Conservation (phyloP, 1,139 yeast genomes). For the Sugiyamaella sp. region DNA sequence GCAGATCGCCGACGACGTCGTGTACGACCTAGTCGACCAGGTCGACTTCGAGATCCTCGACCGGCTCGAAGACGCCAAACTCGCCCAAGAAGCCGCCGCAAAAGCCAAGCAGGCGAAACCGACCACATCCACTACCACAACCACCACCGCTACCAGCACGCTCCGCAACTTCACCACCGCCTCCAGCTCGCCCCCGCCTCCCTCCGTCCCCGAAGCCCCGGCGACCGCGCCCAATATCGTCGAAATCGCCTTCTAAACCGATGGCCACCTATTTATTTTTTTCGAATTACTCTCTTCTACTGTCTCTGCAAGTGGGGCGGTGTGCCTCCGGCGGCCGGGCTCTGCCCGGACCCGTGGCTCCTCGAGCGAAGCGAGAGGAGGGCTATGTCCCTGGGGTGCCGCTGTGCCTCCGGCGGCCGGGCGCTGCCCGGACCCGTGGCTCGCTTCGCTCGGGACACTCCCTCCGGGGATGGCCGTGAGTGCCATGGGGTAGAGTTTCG, state of each 20-base stretch:
- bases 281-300: no score
- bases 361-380: no score
- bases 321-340: neutral
- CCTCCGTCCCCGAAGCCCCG: neutral
- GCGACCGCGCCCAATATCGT: constrained; percentile 3
- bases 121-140: neutral
- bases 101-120: constrained; percentile 3
- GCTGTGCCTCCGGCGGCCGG: constrained; percentile 1
- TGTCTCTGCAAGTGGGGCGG: no score
- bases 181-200: neutral
- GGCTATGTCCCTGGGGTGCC: neutral
- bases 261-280: neutral
- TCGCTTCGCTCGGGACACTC: constrained; percentile 8
- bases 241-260: constrained; percentile 12
- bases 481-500: no score
- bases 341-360: neutral
- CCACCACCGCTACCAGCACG: neutral
- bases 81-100: neutral
- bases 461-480: no score
- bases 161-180: neutral
- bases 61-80: constrained; percentile 14
- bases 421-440: constrained; percentile 6
- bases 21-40: constrained; percentile 84
- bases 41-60: constrained; percentile 62
- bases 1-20: constrained; percentile 76